Evolutionary conservation across 768 basidiomycete species (phyloP).

Genomic region (Serendipita sp.): DNA sequence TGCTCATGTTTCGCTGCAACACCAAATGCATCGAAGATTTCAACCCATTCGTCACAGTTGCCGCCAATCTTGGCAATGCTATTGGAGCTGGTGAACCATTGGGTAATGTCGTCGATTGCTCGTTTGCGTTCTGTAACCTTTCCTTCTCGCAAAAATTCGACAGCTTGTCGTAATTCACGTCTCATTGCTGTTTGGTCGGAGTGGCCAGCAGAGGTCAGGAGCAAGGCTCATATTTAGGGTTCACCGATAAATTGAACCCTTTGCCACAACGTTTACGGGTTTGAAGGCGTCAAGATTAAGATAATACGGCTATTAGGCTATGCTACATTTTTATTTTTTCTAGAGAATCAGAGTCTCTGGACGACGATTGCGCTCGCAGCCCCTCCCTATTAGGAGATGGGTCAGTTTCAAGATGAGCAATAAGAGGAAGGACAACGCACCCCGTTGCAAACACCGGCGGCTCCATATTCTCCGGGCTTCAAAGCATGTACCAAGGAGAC

Average conservation of each 20-base stretch:
- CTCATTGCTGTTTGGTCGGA: background rate
- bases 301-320: background rate
- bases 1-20: background rate
- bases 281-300: too few relatives aligned
- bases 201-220: background rate
- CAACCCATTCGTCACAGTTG: background rate
- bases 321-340: background rate
- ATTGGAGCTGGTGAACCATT: background rate
- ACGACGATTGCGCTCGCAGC: conserved; percentile 83
- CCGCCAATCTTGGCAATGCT: background rate
- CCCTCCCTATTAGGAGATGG: conserved; percentile 45
- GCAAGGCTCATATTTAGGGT: background rate
- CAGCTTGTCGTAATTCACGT: background rate
- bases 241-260: too few relatives aligned
- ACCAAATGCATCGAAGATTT: background rate
- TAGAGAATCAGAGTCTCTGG: conserved; percentile 51
- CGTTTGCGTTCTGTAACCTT: background rate
- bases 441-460: conserved; percentile 93
- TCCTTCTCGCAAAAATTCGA: background rate
- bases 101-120: background rate
- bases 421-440: conserved; percentile 30
- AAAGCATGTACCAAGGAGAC: conserved; percentile 87
- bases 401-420: background rate
- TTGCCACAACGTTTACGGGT: background rate
- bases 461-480: conserved; percentile 83